Evolutionary conservation across 495 filamentous ascomycete species (phyloP).

Genomic region (Podospora appendiculata): DNA sequence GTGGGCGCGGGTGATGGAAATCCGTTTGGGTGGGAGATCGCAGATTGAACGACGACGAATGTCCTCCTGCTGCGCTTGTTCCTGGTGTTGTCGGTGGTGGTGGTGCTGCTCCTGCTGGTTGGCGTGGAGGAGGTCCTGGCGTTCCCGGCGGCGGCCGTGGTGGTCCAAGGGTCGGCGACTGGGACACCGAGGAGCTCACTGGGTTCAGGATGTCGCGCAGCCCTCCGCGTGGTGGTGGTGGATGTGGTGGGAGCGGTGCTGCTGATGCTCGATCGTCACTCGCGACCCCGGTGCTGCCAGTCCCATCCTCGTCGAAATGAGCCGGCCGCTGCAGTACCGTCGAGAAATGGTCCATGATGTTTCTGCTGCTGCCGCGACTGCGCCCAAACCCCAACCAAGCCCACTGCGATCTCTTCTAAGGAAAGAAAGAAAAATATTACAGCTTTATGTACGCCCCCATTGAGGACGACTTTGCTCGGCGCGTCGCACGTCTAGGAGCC

Average conservation of each 20-base stretch:
- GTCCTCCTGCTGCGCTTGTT: background rate
- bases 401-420: too few species aligned
- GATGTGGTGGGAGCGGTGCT: conserved; percentile 3
- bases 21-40: conserved; percentile 33
- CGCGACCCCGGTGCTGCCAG: conserved; percentile 13
- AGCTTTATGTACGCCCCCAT: conserved; percentile 20
- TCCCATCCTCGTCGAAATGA: conserved; percentile 30
- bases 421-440: conserved; percentile 10
- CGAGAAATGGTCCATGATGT: conserved; percentile 36
- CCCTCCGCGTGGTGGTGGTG: conserved; percentile 16
- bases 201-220: conserved; percentile 33
- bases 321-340: conserved; percentile 37
- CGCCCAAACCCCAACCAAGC: background rate
- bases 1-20: conserved; percentile 21
- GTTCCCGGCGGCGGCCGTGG: conserved; percentile 11
- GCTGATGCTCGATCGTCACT: conserved; percentile 17
- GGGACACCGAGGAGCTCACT: conserved; percentile 23
- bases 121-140: background rate
- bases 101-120: conserved; percentile 11
- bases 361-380: background rate
- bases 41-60: conserved; percentile 25
- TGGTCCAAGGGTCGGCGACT: conserved; percentile 5
- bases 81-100: conserved; percentile 7
- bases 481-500: conserved; percentile 9
- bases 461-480: conserved; percentile 9